Evolutionary conservation across 2,329 filamentous ascomycete genomes (phyloP).

Genomic region (Exophiala aquamarina): DNA sequence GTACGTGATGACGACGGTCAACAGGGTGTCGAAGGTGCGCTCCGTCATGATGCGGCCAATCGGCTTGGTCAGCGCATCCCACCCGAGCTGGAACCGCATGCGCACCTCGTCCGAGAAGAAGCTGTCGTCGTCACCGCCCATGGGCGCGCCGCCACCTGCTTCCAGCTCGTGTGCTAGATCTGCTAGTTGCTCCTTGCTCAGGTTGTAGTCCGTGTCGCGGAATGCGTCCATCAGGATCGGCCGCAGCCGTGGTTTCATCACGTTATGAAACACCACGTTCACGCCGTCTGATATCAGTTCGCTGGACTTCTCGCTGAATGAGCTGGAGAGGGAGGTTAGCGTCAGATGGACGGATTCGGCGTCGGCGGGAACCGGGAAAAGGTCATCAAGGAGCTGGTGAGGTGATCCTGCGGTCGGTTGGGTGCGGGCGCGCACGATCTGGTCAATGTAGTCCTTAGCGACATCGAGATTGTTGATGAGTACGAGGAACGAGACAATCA

Average conservation of each 20-base stretch:
- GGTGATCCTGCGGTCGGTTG: constrained; percentile 44
- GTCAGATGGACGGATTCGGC: constrained; percentile 67
- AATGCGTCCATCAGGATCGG: constrained; percentile 86
- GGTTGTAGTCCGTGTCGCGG: constrained; percentile 83
- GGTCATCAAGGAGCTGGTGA: constrained; percentile 34
- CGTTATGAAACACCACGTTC: constrained; percentile 80
- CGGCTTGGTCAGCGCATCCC: constrained; percentile 82
- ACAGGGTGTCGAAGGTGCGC: constrained; percentile 71
- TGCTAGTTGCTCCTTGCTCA: constrained; percentile 49
- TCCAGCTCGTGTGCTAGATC: constrained; percentile 25
- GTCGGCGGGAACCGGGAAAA: constrained; percentile 80
- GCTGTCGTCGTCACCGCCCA: constrained; percentile 27
- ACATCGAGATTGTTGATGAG: constrained; percentile 95
- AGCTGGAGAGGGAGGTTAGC: constrained; percentile 59
- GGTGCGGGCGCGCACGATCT: constrained; percentile 74
- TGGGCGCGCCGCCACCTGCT: constrained; percentile 33
- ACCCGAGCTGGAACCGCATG: constrained; percentile 77
- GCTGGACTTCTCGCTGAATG: constrained; percentile 73
- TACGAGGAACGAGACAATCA: constrained; percentile 84
- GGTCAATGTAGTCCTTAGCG: constrained; percentile 82
- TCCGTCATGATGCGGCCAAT: constrained; percentile 81
- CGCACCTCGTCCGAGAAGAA: constrained; percentile 64
- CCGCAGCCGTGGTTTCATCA: constrained; percentile 80
- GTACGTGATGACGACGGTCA: constrained; percentile 71
- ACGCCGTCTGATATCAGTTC: constrained; percentile 84